phyloP scores from a whole-genome alignment of 2,329 filamentous ascomycete genomes.

The Calonectria honghensis region DNA sequence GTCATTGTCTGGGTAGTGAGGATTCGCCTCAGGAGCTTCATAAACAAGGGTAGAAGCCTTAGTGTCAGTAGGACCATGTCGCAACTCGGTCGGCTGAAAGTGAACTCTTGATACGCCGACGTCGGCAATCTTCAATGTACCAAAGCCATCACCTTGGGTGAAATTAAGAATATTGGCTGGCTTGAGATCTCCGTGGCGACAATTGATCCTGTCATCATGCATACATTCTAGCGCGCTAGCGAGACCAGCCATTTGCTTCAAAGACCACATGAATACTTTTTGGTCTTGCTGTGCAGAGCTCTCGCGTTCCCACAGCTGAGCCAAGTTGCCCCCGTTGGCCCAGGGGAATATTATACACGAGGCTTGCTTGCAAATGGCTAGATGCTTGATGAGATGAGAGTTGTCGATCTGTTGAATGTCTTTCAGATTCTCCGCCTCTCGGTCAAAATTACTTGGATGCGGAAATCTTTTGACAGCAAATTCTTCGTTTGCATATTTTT shows the following conservation, averaged over 20 bases:
- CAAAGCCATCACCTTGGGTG: neutral
- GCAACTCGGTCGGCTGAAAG: neutral
- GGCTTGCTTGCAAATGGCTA: neutral
- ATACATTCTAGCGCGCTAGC: neutral
- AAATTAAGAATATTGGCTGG: neutral
- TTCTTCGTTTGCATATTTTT: neutral
- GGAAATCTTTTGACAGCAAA: neutral
- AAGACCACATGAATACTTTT: neutral
- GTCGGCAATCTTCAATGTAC: neutral
- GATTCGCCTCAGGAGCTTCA: neutral
- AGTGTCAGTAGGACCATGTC: neutral
- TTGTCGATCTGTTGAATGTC: neutral
- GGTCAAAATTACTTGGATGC: rapidly evolving
- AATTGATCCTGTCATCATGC: neutral
- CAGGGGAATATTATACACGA: neutral
- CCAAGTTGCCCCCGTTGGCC: neutral
- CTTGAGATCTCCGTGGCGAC: constrained; percentile 3
- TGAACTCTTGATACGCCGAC: neutral
- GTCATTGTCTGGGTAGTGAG: neutral
- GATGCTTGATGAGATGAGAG: neutral
- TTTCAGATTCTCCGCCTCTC: neutral
- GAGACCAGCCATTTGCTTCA: neutral
- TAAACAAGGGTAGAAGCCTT: neutral
- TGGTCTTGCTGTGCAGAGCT: neutral
- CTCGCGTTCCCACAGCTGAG: neutral